Percentiles rank a stretch among this genome's conserved stretches.
These are phyloP conservation scores for Fonsecaea monophora DNA, from an alignment of 2,329 filamentous ascomycete species.

Conservation along the genomic window DNA sequence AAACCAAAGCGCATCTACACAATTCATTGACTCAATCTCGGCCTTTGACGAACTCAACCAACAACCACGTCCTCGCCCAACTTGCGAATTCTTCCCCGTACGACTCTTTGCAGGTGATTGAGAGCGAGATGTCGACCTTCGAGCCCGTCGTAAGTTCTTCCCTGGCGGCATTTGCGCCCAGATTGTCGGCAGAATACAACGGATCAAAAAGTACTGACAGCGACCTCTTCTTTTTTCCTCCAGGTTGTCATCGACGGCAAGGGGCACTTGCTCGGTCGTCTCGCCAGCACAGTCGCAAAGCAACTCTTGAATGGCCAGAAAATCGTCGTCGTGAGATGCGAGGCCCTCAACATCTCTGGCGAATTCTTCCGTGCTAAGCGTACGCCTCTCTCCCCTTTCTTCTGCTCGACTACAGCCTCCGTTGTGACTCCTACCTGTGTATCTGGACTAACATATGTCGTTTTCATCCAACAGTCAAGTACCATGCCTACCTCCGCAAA, in stretches of 20 bases:
- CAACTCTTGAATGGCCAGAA: conserved; percentile 67
- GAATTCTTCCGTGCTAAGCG: conserved; percentile 99
- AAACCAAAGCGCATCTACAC: conserved; percentile 16
- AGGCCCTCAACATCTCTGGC: conserved; percentile 99
- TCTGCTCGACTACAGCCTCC: conserved; percentile 19
- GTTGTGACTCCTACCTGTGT: neutral
- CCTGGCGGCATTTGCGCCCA: conserved; percentile 6
- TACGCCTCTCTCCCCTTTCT: conserved; percentile 59
- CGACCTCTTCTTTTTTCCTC: conserved; percentile 43
- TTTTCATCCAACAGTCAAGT: conserved; percentile 81
- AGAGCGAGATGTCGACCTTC: conserved; percentile 68
- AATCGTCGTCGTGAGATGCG: conserved; percentile 98
- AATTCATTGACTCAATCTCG: conserved; percentile 26
- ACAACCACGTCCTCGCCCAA: conserved; percentile 34
- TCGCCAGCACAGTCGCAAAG: conserved; percentile 58
- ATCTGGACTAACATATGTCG: conserved; percentile 32
- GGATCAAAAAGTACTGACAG: conserved; percentile 48
- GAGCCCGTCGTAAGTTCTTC: conserved; percentile 67
- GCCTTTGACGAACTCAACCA: conserved; percentile 18
- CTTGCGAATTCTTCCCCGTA: conserved; percentile 27
- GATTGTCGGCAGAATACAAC: neutral
- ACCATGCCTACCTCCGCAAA: conserved; percentile 99
- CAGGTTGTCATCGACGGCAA: conserved; percentile 99
- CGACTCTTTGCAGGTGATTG: conserved; percentile 34
- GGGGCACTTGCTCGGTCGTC: conserved; percentile 98